Percentiles rank a stretch among this genome's conserved stretches.
Evolutionary conservation across 169 alveolate genomes (phyloP).

Genomic region (Eimeria falciformis): DNA sequence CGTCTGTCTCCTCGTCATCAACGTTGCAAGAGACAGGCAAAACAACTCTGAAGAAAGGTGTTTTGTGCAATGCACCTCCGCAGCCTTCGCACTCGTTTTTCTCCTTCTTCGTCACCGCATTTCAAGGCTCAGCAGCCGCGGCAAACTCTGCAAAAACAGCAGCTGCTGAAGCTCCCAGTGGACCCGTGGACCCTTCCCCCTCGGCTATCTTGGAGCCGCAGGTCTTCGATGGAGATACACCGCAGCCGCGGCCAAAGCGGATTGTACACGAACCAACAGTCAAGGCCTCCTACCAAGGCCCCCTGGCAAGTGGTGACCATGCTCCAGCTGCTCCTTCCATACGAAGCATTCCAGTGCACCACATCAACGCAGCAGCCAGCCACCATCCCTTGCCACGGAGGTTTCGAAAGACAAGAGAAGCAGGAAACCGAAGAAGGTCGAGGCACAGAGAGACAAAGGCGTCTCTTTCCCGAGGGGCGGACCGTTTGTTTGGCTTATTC

Average conservation of each 20-base stretch:
- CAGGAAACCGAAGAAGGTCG: background rate
- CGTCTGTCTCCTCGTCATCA: background rate
- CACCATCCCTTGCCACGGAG: background rate
- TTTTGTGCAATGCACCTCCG: background rate
- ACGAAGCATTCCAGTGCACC: no score
- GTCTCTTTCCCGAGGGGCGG: background rate
- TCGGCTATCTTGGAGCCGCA: no score
- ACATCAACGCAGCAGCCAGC: no score
- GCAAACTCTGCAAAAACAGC: background rate
- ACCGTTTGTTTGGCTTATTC: conserved; percentile 2
- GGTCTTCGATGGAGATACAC: no score
- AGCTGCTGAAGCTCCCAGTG: background rate
- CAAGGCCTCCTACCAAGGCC: no score
- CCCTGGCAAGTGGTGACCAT: no score
- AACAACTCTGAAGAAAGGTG: background rate
- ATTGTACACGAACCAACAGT: no score
- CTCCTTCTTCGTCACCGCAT: conserved; percentile 10
- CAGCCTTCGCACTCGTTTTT: conserved; percentile 13
- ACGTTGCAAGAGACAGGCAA: background rate
- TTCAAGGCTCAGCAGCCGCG: background rate
- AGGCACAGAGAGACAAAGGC: background rate
- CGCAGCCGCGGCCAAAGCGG: no score
- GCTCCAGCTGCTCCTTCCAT: no score
- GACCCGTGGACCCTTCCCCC: no score
- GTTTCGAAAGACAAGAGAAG: background rate